Conservation (phyloP, 768 basidiomycete genomes). For the Exsudoporus frostii region DNA sequence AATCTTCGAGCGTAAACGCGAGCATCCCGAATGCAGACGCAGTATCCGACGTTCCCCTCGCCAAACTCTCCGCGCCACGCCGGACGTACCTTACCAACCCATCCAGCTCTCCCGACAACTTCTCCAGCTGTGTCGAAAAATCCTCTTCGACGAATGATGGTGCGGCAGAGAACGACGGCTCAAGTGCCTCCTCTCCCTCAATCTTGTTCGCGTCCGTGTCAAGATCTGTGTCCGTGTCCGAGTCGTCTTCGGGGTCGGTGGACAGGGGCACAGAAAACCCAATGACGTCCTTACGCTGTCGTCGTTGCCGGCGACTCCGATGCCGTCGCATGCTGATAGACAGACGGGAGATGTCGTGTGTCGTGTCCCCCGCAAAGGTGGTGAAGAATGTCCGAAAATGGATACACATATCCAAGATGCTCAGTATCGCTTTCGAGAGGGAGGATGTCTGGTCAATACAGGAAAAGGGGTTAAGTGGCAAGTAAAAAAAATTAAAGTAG, state of each 20-base stretch:
- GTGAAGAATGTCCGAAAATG: conserved; percentile 66
- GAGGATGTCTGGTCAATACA: conserved; percentile 51
- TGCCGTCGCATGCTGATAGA: conserved; percentile 55
- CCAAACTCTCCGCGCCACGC: conserved; percentile 66
- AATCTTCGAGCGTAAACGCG: conserved; percentile 76
- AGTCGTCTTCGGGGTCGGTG: conserved; percentile 34
- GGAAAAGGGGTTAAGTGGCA: not conserved
- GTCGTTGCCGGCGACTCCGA: conserved; percentile 56
- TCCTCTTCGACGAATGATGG: conserved; percentile 44
- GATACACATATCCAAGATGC: conserved; percentile 70
- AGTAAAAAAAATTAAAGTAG: not conserved
- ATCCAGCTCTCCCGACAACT: conserved; percentile 67
- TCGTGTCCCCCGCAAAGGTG: conserved; percentile 57
- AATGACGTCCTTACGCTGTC: conserved; percentile 55
- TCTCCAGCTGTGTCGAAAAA: conserved; percentile 52
- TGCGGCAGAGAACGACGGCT: conserved; percentile 42
- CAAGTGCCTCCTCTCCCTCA: conserved; percentile 11
- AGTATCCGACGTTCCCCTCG: conserved; percentile 56
- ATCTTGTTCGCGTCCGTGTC: conserved; percentile 22
- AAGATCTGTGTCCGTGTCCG: conserved; percentile 36
- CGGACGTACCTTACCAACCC: conserved; percentile 66
- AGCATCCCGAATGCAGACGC: conserved; percentile 66
- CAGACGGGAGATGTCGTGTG: conserved; percentile 51
- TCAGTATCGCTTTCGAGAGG: conserved; percentile 61
- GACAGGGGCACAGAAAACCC: conserved; percentile 49